Evolutionary conservation across 371 early-diverging fungal species (phyloP), one percentile per base, ranked within the genome.

Genomic region (Apophysomyces trapeziformis): DNA sequence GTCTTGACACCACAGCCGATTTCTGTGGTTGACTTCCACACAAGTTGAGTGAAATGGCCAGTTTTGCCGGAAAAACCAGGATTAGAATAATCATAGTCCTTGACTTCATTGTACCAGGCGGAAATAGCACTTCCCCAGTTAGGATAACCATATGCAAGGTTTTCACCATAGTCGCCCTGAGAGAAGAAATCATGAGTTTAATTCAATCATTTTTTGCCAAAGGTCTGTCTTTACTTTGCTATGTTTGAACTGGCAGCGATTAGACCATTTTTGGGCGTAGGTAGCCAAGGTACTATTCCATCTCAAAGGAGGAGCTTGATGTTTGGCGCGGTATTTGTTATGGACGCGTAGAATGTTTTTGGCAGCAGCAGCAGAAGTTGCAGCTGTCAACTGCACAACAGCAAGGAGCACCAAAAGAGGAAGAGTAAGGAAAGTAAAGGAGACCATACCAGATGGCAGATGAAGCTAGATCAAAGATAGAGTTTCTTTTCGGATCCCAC

Each of bases 11-110:
- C 87, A 47, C 87, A 85, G 3, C 87, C 85, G 11, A 87, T 66
- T 26, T 78, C 46, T 18, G 71, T 79, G 9, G 85, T 84, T 8
- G 65, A 54, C 45, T 79, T 79, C 85, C 87, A 87, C 9, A 84
- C 87, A 4, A 84, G 68, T 44, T 75, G 77, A 38, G 87, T 85
- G 54, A 85, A 86, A 50, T 86, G 87, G 32, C 84, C 87, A 16
- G 80, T 78, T 4, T 56, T 35, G 3, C 9, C n/a, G 21, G 26
- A 41, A 21, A 78, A 80, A 0, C 81, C 82, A 59, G 83, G 84
- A 0, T 67, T 58, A 47, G 58, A 65, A 67, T 78, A 86, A 56
- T 79, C 50, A 61, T 86, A 86, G 0, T 63, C 4, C 59, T 66
- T 69, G 36, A 57, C 75, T 60, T 86, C 85, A 56, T 66, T 57